Conservation (phyloP, 768 basidiomycete species). For the Asterophora lycoperdoides region DNA sequence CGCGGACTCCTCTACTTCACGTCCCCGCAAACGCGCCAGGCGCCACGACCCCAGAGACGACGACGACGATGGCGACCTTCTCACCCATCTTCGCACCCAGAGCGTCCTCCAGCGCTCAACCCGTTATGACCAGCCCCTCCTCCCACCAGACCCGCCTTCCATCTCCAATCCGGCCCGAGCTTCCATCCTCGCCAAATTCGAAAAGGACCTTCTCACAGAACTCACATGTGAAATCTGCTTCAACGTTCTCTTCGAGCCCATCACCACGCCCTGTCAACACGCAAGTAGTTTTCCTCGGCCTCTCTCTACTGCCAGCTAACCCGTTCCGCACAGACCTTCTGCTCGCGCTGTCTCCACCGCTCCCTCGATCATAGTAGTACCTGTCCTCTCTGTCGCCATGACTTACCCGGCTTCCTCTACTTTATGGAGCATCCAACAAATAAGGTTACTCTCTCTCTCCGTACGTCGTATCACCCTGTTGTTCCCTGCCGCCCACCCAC, state of each 20-base stretch:
- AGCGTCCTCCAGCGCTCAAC: slow-evolving; percentile 27
- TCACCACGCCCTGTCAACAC: slow-evolving; percentile 95
- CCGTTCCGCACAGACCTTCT: slow-evolving; percentile 67
- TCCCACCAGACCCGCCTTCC: slow-evolving; percentile 21
- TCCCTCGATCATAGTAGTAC: slow-evolving; percentile 78
- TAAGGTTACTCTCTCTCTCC: slow-evolving; percentile 62
- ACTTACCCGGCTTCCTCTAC: slow-evolving; percentile 69
- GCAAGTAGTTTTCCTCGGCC: slow-evolving; percentile 40
- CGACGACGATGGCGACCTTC: slow-evolving; percentile 27
- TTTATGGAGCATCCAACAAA: slow-evolving; percentile 81
- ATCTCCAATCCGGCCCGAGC: slow-evolving; percentile 13
- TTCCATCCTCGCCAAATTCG: slow-evolving; percentile 36
- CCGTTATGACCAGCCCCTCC: slow-evolving; percentile 29
- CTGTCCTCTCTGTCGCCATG: slow-evolving; percentile 85
- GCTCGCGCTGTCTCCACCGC: slow-evolving; percentile 82
- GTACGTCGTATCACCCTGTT: slow-evolving; percentile 36
- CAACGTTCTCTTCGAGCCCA: slow-evolving; percentile 74
- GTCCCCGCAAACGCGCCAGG: slow-evolving; percentile 16
- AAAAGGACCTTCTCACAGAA: slow-evolving; percentile 62
- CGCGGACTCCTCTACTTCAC: slow-evolving; percentile 6
- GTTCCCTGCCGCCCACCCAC: slow-evolving; percentile 1
- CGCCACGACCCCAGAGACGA: slow-evolving; percentile 19
- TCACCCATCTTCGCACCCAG: slow-evolving; percentile 33
- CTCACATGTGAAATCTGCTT: slow-evolving; percentile 93
- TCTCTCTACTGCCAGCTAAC: slow-evolving; percentile 4